Evolutionary conservation across 257 asterid genomes (phyloP), one percentile per base, ranked within the genome.

Genomic region (Orobanche coerulescens): DNA sequence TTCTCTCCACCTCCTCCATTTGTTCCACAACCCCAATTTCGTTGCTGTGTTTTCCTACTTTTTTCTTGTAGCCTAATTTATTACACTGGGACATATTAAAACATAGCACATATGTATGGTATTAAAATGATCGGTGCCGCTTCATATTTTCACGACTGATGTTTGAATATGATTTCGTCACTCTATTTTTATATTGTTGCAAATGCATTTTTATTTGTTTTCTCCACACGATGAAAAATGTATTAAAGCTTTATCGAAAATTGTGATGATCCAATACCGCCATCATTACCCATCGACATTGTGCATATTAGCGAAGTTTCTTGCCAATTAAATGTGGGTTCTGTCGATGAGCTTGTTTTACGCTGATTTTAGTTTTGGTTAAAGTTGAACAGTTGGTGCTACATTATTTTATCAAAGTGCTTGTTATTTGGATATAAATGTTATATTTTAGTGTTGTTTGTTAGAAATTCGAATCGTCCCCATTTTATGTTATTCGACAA

Each of bases 1-100:
- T 92, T 92, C 73, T 92, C 98, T 70, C 98, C 98, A 46, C 98
- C 98, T 3, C 98, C 96, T 76, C 98, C 98, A 23, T 88, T 92
- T 77, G 78, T 92, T 55, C 95, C 95, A 48, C 96, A 90, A 15
- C 91, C 98, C 94, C 96, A 49, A 71, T 85, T 61, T 57, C 96
- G 24, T 22, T 86, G 37, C 90, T 95, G 73, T 96, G 97, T 72
- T 70, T 59, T 63, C 37, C 61, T 48, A 28, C 43, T 36, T 49
- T 19, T 47, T 26, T 47, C 36, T 30, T n/a, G n/a, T n/a, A n/a
- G n/a, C n/a, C n/a, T n/a, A n/a, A n/a, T n/a, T n/a, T n/a, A n/a
- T n/a, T n/a, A n/a, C n/a, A n/a, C n/a, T n/a, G n/a, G n/a, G n/a
- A n/a, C n/a, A n/a, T n/a, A n/a, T n/a, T n/a, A n/a, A n/a, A n/a